Evolutionary conservation across 805 yeast species (phyloP).

Genomic region (Saccharomycopsis amapae): DNA sequence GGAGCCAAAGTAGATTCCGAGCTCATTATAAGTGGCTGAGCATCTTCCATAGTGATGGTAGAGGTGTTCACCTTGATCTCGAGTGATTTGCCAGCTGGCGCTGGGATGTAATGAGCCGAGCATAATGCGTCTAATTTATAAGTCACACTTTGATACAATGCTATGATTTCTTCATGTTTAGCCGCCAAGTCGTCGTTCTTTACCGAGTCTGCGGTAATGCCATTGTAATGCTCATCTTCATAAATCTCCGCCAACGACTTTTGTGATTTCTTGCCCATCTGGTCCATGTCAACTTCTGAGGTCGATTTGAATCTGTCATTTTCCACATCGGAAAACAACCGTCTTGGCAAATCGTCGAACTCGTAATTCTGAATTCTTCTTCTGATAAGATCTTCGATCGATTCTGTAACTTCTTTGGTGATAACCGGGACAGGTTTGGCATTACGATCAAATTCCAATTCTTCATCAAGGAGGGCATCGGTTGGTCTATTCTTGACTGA

Average conservation of each 20-base stretch:
- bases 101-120: slow-evolving; percentile 93
- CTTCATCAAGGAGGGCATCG: slow-evolving; percentile 78
- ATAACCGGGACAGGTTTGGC: slow-evolving; percentile 95
- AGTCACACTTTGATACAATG: slow-evolving; percentile 51
- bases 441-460: slow-evolving; percentile 82
- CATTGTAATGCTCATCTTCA: slow-evolving; percentile 68
- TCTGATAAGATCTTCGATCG: slow-evolving; percentile 82
- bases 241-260: slow-evolving; percentile 88
- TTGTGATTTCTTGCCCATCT: slow-evolving; percentile 67
- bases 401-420: slow-evolving; percentile 80
- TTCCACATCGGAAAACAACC: slow-evolving; percentile 60
- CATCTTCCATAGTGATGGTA: slow-evolving; percentile 88
- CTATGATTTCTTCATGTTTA: slow-evolving; percentile 73
- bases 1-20: slow-evolving; percentile 79
- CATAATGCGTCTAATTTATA: slow-evolving; percentile 80
- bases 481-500: slow-evolving; percentile 71
- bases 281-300: slow-evolving; percentile 48
- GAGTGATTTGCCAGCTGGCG: slow-evolving; percentile 71
- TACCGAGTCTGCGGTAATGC: slow-evolving; percentile 40
- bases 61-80: slow-evolving; percentile 80
- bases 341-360: slow-evolving; percentile 78
- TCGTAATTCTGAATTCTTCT: slow-evolving; percentile 67
- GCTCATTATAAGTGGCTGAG: slow-evolving; percentile 83
- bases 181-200: slow-evolving; percentile 57
- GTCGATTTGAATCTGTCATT: slow-evolving; percentile 43